Evolutionary conservation across 495 filamentous ascomycete genomes (phyloP).

Genomic region (Jackrogersella multiformis): DNA sequence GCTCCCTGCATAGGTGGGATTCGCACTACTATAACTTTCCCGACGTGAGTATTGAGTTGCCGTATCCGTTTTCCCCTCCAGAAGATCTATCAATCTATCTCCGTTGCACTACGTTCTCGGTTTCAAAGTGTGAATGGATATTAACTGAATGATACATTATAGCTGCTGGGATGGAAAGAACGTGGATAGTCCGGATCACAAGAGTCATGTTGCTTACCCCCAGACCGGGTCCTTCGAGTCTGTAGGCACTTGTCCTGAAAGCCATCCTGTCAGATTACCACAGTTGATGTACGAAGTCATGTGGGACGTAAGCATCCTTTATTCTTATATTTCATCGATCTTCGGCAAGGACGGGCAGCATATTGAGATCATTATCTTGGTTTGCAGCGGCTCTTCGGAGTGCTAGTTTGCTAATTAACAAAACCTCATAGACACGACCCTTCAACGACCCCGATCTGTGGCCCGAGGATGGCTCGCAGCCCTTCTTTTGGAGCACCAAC

Average conservation of each 20-base stretch:
- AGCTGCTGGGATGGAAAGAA: slow-evolving; percentile 73
- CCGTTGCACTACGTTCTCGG: neutral
- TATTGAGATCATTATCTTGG: neutral
- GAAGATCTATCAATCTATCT: neutral
- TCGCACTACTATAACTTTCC: slow-evolving; percentile 53
- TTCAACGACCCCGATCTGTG: slow-evolving; percentile 54
- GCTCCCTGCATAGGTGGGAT: slow-evolving; percentile 47
- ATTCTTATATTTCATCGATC: neutral
- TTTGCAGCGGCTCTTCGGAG: neutral
- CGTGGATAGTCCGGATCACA: slow-evolving; percentile 66
- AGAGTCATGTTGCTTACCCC: slow-evolving; percentile 61
- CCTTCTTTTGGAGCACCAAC: slow-evolving; percentile 57
- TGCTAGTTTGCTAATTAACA: neutral
- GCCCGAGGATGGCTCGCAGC: slow-evolving; percentile 53
- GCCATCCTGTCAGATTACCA: slow-evolving; percentile 50
- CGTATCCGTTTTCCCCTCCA: neutral
- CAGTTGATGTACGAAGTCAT: slow-evolving; percentile 56
- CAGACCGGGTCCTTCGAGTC: slow-evolving; percentile 47
- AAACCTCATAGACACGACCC: slow-evolving; percentile 40
- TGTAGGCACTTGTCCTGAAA: slow-evolving; percentile 45
- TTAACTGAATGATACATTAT: neutral
- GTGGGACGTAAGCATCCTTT: slow-evolving; percentile 49
- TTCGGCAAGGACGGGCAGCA: neutral
- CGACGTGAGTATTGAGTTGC: slow-evolving; percentile 28
- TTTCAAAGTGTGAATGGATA: neutral